phyloP scores from a whole-genome alignment of 2,329 filamentous ascomycete species.

The Lasiodiplodia citricola region DNA sequence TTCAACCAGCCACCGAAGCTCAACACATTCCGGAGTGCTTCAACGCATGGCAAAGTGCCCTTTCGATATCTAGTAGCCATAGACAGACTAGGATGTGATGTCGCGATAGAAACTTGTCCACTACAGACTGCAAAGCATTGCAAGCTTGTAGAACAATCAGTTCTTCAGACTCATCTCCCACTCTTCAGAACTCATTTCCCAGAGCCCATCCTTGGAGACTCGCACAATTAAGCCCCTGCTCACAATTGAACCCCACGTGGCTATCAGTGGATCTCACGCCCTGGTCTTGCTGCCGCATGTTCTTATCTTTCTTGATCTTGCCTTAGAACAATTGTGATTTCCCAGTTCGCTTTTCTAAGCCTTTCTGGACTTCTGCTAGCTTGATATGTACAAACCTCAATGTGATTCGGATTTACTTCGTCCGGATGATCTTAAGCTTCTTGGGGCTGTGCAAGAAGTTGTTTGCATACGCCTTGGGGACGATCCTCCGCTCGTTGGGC shows the following conservation, averaged over 20 bases:
- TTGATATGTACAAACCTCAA: conserved; percentile 21
- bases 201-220: neutral
- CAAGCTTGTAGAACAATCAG: neutral
- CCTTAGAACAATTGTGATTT: neutral
- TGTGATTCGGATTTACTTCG: conserved; percentile 64
- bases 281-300: conserved; percentile 45
- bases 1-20: conserved; percentile 30
- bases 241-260: conserved; percentile 54
- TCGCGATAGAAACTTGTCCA: neutral
- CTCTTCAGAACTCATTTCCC: neutral
- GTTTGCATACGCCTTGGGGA: conserved; percentile 94
- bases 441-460: conserved; percentile 87
- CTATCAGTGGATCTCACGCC: conserved; percentile 37
- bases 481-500: conserved; percentile 83
- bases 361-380: neutral
- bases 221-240: neutral
- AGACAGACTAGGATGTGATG: neutral
- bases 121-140: neutral
- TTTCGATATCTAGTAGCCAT: neutral
- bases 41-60: neutral
- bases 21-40: neutral
- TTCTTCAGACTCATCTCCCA: no score
- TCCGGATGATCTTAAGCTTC: conserved; percentile 81
- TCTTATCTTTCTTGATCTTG: conserved; percentile 48
- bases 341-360: neutral